Conservation (phyloP, 306 rosid genomes). For the Datisca glomerata region DNA sequence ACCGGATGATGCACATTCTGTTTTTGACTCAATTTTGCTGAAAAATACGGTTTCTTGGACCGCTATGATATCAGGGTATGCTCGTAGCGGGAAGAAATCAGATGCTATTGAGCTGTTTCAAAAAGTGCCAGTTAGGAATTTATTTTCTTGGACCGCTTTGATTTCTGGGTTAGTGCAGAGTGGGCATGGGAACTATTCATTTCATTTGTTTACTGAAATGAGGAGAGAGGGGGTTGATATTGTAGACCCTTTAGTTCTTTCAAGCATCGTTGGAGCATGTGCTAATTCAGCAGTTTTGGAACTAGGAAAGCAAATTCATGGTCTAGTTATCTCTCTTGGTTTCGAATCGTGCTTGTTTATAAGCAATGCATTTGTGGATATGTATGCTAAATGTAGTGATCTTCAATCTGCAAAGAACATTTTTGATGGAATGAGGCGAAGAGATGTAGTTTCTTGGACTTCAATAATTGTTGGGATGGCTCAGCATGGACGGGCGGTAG, state of each 20-base stretch:
- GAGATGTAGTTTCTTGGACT: conserved; percentile 86
- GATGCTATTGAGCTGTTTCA: conserved; percentile 48
- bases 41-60: conserved; percentile 58
- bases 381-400: conserved; percentile 89
- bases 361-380: conserved; percentile 74
- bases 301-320: conserved; percentile 76
- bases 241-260: conserved; percentile 65
- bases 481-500: conserved; percentile 65
- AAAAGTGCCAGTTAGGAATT: conserved; percentile 29
- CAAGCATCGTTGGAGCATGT: conserved; percentile 71
- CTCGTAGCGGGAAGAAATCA: conserved; percentile 44
- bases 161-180: conserved; percentile 84
- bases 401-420: conserved; percentile 49
- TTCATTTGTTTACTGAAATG: conserved; percentile 56
- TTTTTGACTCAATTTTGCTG: conserved; percentile 40
- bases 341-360: conserved; percentile 65
- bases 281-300: conserved; percentile 59
- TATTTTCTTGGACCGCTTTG: conserved; percentile 80
- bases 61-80: conserved; percentile 69
- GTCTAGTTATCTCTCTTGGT: conserved; percentile 47
- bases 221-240: conserved; percentile 42
- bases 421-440: conserved; percentile 37
- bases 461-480: conserved; percentile 78
- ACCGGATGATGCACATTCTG: conserved; percentile 39
- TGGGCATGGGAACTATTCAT: conserved; percentile 47